Percentiles rank a stretch among this genome's conserved stretches.
These are phyloP conservation scores for Amphirosellinia nigrospora DNA, from an alignment of 495 filamentous ascomycete genomes.

Conservation along the genomic window DNA sequence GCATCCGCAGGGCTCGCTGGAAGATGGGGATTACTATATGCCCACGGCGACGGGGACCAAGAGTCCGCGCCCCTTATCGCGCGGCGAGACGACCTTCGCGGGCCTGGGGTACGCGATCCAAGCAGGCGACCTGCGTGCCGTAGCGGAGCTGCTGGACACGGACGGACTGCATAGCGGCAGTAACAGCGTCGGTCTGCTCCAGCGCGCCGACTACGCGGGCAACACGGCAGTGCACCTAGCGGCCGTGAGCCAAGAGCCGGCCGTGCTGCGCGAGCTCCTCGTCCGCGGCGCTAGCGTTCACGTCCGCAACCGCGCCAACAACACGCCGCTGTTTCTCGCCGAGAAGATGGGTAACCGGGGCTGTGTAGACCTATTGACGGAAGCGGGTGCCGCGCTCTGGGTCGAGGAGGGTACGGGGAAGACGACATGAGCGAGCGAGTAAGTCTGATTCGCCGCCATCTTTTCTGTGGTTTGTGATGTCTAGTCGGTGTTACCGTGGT, in stretches of 20 bases:
- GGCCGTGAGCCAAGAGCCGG: slow-evolving; percentile 51
- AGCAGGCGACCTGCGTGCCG: slow-evolving; percentile 68
- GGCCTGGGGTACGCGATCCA: slow-evolving; percentile 83
- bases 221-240: slow-evolving; percentile 81
- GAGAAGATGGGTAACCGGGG: slow-evolving; percentile 60
- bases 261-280: slow-evolving; percentile 75
- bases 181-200: slow-evolving; percentile 62
- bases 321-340: slow-evolving; percentile 83
- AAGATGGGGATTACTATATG: slow-evolving; percentile 10
- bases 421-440: background rate
- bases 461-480: slow-evolving; percentile 46
- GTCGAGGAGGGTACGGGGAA: slow-evolving; percentile 29
- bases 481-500: slow-evolving; percentile 57
- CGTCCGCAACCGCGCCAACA: slow-evolving; percentile 76
- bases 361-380: slow-evolving; percentile 68
- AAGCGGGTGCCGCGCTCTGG: slow-evolving; percentile 72
- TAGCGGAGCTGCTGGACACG: slow-evolving; percentile 68
- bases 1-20: slow-evolving; percentile 65
- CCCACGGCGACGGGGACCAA: slow-evolving; percentile 38
- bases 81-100: slow-evolving; percentile 64
- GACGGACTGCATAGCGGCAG: slow-evolving; percentile 56
- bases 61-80: slow-evolving; percentile 47
- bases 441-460: background rate
- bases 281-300: slow-evolving; percentile 84
- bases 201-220: slow-evolving; percentile 82